Evolutionary conservation across 2,329 filamentous ascomycete genomes (phyloP), one percentile per base, ranked within the genome.

Genomic region (Aspergillus transmontanensis): DNA sequence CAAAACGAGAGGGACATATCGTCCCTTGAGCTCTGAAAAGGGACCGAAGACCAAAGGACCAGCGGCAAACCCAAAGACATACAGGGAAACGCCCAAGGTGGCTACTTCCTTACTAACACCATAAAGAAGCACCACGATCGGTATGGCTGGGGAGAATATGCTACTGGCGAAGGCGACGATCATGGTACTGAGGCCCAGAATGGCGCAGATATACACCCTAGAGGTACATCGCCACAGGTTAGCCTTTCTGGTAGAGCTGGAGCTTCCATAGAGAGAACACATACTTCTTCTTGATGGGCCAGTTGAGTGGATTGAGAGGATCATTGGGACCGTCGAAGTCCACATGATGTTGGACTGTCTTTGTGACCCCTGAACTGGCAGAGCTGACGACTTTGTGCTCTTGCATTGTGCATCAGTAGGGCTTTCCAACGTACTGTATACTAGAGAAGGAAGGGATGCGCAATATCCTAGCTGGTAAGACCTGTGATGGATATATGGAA

Each of bases 21-120:
- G 30, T 34, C 51, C 51, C 11, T 55, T 55, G n/a, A 55, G 51
- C 30, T 67, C 57, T n/a, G 62, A 64, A 43, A 64, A 64, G 26
- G 62, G 62, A 4, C 59, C 62, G 34, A 64, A 64, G 26, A 61
- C 34, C 32, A 75, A 54, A 12, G 78, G 75, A 3, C 79, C 67
- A 14, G 58, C 59, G 28, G 67, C 68, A 43, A 69, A 70, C 11
- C 68, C 68, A 19, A 68, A 63, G 10, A 69, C 64, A 43, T 66
- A 70, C 10, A 70, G 55, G 0, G 64, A 65, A 1, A 65, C 46
- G 0, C 66, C 64, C 12, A 66, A 55, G 2, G 66, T 68, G 39
- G 55, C 63, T 16, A 69, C 66, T 39, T 69, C 66, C 12, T 51
- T 58, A 9, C 61, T 64, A 14, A 69, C 58, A 1, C 60, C 60